Evolutionary conservation across 2,329 filamentous ascomycete genomes (phyloP), one percentile per base, ranked within the genome.

Genomic region (Aspergillus nomiae): DNA sequence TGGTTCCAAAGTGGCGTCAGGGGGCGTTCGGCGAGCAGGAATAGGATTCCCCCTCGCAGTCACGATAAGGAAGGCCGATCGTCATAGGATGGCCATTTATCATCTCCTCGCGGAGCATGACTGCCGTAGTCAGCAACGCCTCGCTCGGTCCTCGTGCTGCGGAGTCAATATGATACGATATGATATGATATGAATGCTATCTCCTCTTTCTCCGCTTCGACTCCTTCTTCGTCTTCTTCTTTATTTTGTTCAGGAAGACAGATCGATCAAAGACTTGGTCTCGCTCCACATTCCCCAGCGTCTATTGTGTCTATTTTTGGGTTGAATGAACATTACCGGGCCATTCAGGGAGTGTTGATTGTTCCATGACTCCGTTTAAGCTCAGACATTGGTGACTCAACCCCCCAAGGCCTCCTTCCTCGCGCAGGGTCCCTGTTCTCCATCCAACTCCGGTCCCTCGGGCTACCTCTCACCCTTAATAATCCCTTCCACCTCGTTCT

Each of bases 121-220:
- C 59, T 65, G 58, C 63, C 60, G 50, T 46, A 65, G 62, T 63
- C 63, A 63, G 63, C 61, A 65, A 54, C 61, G 61, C 59, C 63
- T 61, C 61, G 63, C 63, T 59, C 63, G 61, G 63, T 54, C 63
- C 63, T 51, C 63, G 53, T 61, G 59, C 46, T 59, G 48, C 36
- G 21, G 41, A 63, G 34, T 21, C 41, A 53, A 24, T 21, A 51
- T 59, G 51, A 51, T 60, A 59, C 55, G 48, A 51, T 51, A 51
- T 51, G 48, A 51, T 51, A 32, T 54, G 51, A 55, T 55, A 38
- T 55, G 51, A 55, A 38, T 24, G 30, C 24, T 56, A 19, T 55
- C 21, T 34, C 61, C 54, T 34, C 21, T 46, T 46, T 38, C 53
- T 55, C n/a, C 41, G 32, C 58, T 60, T 56, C 54, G 6, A 8